These are phyloP conservation scores for Microdochium nivale DNA, from an alignment of 2,329 filamentous ascomycete genomes.

Conservation along the genomic window DNA sequence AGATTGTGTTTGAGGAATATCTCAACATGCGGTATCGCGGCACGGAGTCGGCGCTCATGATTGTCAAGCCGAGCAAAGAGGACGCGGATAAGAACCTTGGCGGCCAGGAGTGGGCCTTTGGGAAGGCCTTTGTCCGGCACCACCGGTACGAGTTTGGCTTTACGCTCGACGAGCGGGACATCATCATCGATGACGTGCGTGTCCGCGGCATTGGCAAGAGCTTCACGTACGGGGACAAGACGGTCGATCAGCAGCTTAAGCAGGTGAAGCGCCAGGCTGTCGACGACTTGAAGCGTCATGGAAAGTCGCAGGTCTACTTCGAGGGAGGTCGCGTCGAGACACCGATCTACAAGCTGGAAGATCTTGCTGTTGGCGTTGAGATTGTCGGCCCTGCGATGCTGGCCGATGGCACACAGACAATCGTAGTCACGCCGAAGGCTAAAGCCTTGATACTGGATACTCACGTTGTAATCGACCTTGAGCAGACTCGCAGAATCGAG, in stretches of 20 bases:
- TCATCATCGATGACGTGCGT: conserved; percentile 84
- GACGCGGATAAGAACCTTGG: conserved; percentile 50
- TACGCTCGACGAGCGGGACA: conserved; percentile 72
- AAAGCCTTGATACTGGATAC: conserved; percentile 73
- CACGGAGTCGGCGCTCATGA: conserved; percentile 86
- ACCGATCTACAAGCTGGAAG: conserved; percentile 73
- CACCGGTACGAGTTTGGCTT: conserved; percentile 93
- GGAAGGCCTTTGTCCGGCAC: conserved; percentile 73
- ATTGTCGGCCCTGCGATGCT: conserved; percentile 77
- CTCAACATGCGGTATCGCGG: conserved; percentile 90
- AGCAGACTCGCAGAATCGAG: conserved; percentile 42
- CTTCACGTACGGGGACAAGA: conserved; percentile 70
- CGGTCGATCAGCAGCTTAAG: conserved; percentile 75
- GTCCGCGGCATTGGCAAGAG: conserved; percentile 85
- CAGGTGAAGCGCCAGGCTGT: conserved; percentile 53
- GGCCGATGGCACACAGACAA: conserved; percentile 83
- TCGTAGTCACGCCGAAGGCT: conserved; percentile 75
- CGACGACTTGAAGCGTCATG: conserved; percentile 52
- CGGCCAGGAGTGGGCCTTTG: conserved; percentile 72
- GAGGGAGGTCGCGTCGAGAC: conserved; percentile 71
- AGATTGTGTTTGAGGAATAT: conserved; percentile 83
- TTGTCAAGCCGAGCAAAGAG: conserved; percentile 61
- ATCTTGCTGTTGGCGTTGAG: conserved; percentile 63
- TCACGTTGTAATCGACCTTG: conserved; percentile 81
- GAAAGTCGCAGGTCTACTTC: conserved; percentile 69